Evolutionary conservation across 1,284 basidiomycete genomes (phyloP), one percentile per base, ranked within the genome.

Genomic region (Pseudozyma hubeiensis): DNA sequence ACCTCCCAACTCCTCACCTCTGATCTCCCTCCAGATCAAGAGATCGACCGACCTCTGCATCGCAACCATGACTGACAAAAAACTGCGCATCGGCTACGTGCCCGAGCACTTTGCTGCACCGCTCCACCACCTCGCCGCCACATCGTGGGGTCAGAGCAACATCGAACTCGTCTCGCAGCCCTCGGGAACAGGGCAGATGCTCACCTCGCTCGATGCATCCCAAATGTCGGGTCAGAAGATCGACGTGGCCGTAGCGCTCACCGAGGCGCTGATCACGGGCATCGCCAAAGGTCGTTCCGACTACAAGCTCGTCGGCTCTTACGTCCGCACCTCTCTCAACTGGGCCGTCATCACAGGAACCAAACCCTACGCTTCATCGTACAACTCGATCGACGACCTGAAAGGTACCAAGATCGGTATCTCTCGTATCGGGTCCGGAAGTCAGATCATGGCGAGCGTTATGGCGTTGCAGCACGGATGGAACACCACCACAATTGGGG

Each of bases 361-460:
- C 70, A 89, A 91, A 6, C 34, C 60, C 0, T 51, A 48, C 17
- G 81, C 82, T 3, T 57, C 54, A 19, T 85, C 88, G 69, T 96
- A 91, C 85, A 87, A 92, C 50, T 86, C 86, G 9, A 91, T 97
- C 50, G 84, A 87, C 7, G 91, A 97, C 81, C 87, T 98, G 29
- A 88, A 91, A 75, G 91, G 90, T 5, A 92, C 92, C 0, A 91
- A 90, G 7, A 88, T 97, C 47, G 96, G 96, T 2, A 97, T 98
- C 70, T 96, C 93, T 31, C 88, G 96, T 29, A 87, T 90, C 50
- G 96, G 95, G 54, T 92, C 91, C 73, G 93, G 93, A 33, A 92
- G 90, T 72, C 91, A 95, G 83, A 93, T 93, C 8, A 97, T 98
- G 94, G 95, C 94, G 2, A 92, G 90, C 68, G 93, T 97, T 29